phyloP scores from a whole-genome alignment of 352 stramenopile genomes.

The Globisporangium nodosum region DNA sequence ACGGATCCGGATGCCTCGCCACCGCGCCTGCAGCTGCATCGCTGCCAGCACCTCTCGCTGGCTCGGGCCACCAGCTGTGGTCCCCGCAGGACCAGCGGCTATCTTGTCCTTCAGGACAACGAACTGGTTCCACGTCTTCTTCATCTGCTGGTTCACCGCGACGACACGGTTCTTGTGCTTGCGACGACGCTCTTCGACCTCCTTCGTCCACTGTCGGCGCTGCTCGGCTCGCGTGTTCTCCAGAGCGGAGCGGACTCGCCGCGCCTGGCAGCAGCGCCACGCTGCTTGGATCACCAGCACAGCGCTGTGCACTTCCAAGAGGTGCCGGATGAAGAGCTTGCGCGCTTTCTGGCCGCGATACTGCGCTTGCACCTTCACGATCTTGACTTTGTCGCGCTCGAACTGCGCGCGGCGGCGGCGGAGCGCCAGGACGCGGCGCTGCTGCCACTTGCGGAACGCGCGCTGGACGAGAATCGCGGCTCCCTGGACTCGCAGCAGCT shows the following conservation, averaged over 20 bases:
- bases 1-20: constrained; percentile 34
- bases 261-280: constrained; percentile 41
- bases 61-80: background rate
- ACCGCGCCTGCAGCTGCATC: constrained; percentile 42
- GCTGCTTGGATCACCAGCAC: constrained; percentile 38
- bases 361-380: constrained; percentile 46
- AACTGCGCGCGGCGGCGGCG: constrained; percentile 45
- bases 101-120: constrained; percentile 12
- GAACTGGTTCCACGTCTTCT: constrained; percentile 19
- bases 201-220: constrained; percentile 16
- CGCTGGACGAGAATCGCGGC: constrained; percentile 44
- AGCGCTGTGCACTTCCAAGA: constrained; percentile 15
- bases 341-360: constrained; percentile 38
- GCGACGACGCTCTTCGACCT: constrained; percentile 18
- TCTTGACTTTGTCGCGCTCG: constrained; percentile 53
- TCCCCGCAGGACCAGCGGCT: background rate
- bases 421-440: constrained; percentile 25
- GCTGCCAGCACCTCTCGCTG: constrained; percentile 26
- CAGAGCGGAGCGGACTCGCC: constrained; percentile 5
- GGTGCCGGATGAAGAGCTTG: constrained; percentile 20
- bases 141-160: constrained; percentile 7
- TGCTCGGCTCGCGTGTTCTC: constrained; percentile 7
- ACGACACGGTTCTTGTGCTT: constrained; percentile 1
- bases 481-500: constrained; percentile 17
- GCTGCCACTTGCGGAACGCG: constrained; percentile 32